Conservation (phyloP, 2,329 filamentous ascomycete genomes). For the Coniochaeta sp. region DNA sequence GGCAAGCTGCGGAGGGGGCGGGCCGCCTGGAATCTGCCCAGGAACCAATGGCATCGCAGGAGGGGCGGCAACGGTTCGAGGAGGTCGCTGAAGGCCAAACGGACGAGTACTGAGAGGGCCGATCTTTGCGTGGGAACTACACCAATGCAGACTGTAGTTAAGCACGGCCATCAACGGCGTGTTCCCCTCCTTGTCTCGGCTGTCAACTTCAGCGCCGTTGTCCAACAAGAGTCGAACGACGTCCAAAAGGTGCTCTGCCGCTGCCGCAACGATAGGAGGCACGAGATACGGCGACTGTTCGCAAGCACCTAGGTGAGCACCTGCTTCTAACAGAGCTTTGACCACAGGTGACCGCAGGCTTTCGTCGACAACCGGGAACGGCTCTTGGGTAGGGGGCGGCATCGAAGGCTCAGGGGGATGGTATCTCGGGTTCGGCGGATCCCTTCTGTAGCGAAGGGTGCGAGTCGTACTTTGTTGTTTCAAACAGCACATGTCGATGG, state of each 20-base stretch:
- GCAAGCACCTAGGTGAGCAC: background rate
- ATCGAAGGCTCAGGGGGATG: background rate
- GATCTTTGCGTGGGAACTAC: background rate
- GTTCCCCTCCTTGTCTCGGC: background rate
- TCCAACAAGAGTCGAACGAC: background rate
- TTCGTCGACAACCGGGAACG: background rate
- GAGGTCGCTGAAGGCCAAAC: background rate
- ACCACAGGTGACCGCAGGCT: background rate
- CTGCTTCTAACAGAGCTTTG: background rate
- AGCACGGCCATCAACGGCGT: background rate
- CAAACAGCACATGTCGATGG: conserved; percentile 7
- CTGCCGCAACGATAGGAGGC: background rate
- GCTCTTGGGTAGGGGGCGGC: background rate
- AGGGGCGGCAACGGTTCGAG: background rate
- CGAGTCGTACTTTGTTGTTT: background rate
- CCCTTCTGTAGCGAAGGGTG: background rate
- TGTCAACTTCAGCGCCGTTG: background rate
- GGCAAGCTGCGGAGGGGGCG: background rate
- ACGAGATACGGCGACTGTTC: background rate
- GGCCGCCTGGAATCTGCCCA: background rate
- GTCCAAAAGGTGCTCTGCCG: background rate
- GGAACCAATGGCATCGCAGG: background rate
- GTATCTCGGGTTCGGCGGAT: background rate
- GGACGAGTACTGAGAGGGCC: background rate
- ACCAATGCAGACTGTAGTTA: background rate